Conservation (phyloP, 73 alveolate genomes). For the Symbiodinium natans region DNA sequence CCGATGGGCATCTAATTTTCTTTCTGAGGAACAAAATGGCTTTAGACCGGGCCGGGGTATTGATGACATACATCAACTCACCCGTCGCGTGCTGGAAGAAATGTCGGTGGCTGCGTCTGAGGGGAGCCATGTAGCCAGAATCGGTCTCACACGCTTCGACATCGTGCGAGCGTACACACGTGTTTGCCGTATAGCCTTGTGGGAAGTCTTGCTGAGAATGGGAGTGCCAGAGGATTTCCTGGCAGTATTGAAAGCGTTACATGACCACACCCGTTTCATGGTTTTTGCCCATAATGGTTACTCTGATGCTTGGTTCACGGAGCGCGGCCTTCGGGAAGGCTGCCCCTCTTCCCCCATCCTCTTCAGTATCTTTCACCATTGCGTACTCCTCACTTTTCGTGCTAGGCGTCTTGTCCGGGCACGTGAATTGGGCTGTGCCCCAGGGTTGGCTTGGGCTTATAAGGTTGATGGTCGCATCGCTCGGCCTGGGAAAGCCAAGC, state of each 20-base stretch:
- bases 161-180: slow-evolving; percentile 21
- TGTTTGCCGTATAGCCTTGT: slow-evolving; percentile 7
- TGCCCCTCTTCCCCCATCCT: slow-evolving; percentile 52
- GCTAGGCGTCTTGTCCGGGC: not conserved
- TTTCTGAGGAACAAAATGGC: slow-evolving; percentile 22
- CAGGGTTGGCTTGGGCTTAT: not conserved
- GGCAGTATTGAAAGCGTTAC: not conserved
- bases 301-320: slow-evolving; percentile 14
- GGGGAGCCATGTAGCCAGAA: not conserved
- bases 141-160: slow-evolving; percentile 4
- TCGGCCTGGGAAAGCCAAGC: not conserved
- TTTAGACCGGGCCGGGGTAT: not conserved
- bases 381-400: not conserved
- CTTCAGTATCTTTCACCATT: not conserved
- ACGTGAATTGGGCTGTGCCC: not conserved
- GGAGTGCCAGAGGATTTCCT: not conserved
- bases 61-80: slow-evolving; percentile 12
- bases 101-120: not conserved
- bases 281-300: slow-evolving; percentile 6
- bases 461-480: slow-evolving; percentile 21
- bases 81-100: not conserved
- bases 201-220: not conserved
- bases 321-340: slow-evolving; percentile 36
- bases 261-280: not conserved
- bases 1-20: not conserved